Conservation (phyloP, 768 basidiomycete genomes). For the Terana coerulea region DNA sequence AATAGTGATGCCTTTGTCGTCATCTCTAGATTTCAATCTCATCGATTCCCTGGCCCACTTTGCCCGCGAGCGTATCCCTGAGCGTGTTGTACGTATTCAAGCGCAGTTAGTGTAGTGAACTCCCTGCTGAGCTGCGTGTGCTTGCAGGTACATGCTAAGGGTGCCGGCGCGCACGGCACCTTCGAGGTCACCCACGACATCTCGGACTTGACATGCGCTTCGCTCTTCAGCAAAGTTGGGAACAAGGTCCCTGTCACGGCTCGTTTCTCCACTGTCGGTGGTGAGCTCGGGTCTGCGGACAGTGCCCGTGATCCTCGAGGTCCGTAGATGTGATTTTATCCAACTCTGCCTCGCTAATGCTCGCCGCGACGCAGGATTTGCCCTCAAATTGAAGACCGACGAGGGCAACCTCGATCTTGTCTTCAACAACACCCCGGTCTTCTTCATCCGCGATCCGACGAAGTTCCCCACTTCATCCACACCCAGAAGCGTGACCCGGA, state of each 20-base stretch:
- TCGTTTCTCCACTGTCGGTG: conserved; percentile 93
- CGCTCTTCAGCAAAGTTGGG: conserved; percentile 60
- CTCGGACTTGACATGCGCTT: conserved; percentile 73
- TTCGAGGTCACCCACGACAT: conserved; percentile 88
- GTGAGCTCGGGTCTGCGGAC: conserved; percentile 85
- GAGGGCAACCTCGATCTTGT: conserved; percentile 94
- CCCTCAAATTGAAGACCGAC: conserved; percentile 83
- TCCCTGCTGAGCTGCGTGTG: too few species aligned
- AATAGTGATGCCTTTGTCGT: conserved; percentile 13
- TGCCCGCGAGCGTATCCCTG: conserved; percentile 90
- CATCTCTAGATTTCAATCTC: conserved; percentile 73
- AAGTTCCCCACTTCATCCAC: conserved; percentile 96
- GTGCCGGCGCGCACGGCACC: conserved; percentile 89
- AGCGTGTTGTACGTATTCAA: conserved; percentile 16
- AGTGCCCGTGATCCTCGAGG: conserved; percentile 85
- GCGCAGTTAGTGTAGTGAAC: too few species aligned
- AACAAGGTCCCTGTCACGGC: conserved; percentile 71
- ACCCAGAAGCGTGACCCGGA: conserved; percentile 90
- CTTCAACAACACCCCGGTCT: conserved; percentile 89
- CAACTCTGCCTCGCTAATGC: background rate
- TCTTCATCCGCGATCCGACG: conserved; percentile 84
- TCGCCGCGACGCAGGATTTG: conserved; percentile 56
- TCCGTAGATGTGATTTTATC: conserved; percentile 10
- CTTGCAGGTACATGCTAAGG: conserved; percentile 81
- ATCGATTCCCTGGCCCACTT: conserved; percentile 91